Percentiles rank a stretch among this genome's conserved stretches.
These are phyloP conservation scores for Diplocarpon mali DNA, from an alignment of 2,329 filamentous ascomycete genomes.

Conservation along the genomic window DNA sequence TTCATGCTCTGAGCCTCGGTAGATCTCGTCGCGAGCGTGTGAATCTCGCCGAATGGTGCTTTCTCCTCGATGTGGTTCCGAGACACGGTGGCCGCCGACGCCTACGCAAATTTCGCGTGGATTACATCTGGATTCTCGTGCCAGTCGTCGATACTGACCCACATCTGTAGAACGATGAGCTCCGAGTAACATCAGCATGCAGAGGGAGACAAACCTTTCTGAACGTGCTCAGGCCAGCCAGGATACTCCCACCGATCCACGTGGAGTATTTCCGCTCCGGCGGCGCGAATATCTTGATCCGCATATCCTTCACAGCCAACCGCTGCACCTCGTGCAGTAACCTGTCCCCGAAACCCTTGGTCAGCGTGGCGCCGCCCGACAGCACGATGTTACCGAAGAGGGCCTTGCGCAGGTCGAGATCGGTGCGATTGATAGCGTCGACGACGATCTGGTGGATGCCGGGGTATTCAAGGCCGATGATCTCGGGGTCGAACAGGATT, in stretches of 20 bases:
- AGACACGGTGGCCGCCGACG: background rate
- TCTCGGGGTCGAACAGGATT: slow-evolving; percentile 93
- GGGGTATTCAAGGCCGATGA: slow-evolving; percentile 93
- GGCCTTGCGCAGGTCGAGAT: slow-evolving; percentile 88
- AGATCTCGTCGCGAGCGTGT: too few relatives aligned
- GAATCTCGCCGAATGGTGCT: background rate
- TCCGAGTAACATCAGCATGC: background rate
- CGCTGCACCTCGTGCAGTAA: slow-evolving; percentile 85
- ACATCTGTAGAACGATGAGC: slow-evolving; percentile 58
- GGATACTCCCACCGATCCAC: slow-evolving; percentile 96
- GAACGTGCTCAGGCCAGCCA: slow-evolving; percentile 94
- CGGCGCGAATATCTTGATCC: slow-evolving; percentile 97
- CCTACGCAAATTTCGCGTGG: slow-evolving; percentile 85
- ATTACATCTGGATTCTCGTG: slow-evolving; percentile 99
- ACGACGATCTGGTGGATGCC: slow-evolving; percentile 97
- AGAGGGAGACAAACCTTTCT: slow-evolving; percentile 60
- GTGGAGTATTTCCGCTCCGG: slow-evolving; percentile 97
- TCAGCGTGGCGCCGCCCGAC: slow-evolving; percentile 89
- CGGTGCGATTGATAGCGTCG: slow-evolving; percentile 87
- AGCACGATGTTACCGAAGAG: slow-evolving; percentile 96
- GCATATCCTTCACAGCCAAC: slow-evolving; percentile 95
- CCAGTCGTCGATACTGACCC: slow-evolving; percentile 99
- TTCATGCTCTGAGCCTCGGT: too few relatives aligned
- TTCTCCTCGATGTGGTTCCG: background rate
- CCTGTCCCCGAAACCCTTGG: slow-evolving; percentile 91